Percentiles rank a stretch among this genome's conserved stretches.
These are phyloP conservation scores for Vitis rupestris DNA, from an alignment of 164 flowering plant genomes.

Conservation along the genomic window DNA sequence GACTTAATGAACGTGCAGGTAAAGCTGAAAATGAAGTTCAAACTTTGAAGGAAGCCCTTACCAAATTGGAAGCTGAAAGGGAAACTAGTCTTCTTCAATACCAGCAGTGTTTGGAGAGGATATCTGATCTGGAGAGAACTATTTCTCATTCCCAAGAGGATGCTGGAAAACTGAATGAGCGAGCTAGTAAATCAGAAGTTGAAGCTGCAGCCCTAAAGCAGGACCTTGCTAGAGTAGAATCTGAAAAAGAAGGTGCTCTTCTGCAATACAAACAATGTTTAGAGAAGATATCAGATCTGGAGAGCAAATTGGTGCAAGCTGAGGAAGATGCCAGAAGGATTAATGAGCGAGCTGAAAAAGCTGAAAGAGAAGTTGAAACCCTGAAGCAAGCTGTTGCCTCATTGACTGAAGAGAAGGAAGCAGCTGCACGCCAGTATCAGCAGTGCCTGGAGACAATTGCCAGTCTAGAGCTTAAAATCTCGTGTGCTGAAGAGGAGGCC, in stretches of 20 bases:
- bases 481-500: constrained; percentile 39
- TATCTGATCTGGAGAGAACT: constrained; percentile 39
- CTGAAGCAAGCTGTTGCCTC: constrained; percentile 35
- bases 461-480: constrained; percentile 40
- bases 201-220: constrained; percentile 39
- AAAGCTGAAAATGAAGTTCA: constrained; percentile 56
- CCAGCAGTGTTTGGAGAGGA: constrained; percentile 46
- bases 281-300: constrained; percentile 41
- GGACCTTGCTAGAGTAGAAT: constrained; percentile 35
- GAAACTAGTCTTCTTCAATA: constrained; percentile 47
- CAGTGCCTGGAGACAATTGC: constrained; percentile 51
- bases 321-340: constrained; percentile 42
- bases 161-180: constrained; percentile 29
- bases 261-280: constrained; percentile 32
- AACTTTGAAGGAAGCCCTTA: constrained; percentile 39
- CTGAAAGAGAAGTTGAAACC: constrained; percentile 46
- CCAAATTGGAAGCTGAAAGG: constrained; percentile 48
- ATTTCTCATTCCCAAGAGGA: constrained; percentile 31
- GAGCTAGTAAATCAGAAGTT: constrained; percentile 46
- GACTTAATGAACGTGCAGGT: constrained; percentile 43
- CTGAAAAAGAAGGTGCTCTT: constrained; percentile 47
- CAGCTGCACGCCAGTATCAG: constrained; percentile 37
- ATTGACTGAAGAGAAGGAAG: constrained; percentile 54
- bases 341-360: constrained; percentile 39
- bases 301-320: constrained; percentile 39